phyloP scores from a whole-genome alignment of 306 rosid species.

The Pterocarpus santalinus region DNA sequence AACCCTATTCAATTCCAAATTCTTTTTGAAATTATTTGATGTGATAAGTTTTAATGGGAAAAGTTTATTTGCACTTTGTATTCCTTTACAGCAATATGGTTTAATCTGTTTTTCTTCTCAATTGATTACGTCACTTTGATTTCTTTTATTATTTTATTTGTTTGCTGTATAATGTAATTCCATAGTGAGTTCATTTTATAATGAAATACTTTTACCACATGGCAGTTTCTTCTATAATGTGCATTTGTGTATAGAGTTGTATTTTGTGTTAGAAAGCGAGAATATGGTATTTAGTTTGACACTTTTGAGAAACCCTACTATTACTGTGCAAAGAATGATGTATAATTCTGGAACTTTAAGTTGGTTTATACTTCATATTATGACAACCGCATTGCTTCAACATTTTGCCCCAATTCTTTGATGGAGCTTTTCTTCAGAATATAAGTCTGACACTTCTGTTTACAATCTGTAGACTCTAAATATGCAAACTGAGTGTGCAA shows the following conservation, averaged over 20 bases:
- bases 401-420: not conserved
- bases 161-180: conserved; percentile 19
- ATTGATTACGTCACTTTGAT: conserved; percentile 14
- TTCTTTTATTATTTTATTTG: not conserved
- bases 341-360: conserved; percentile 1
- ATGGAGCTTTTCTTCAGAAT: conserved; percentile 30
- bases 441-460: conserved; percentile 45
- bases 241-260: conserved; percentile 11
- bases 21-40: conserved; percentile 20
- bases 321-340: conserved; percentile 9
- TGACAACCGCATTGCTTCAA: conserved; percentile 13
- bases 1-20: conserved; percentile 24
- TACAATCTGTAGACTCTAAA: conserved; percentile 72
- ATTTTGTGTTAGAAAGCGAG: conserved; percentile 24
- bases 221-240: conserved; percentile 5
- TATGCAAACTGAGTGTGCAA: conserved; percentile 66
- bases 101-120: conserved; percentile 34
- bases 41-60: not conserved
- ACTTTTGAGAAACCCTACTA: conserved; percentile 5
- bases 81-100: conserved; percentile 14
- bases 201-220: conserved; percentile 1
- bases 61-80: conserved; percentile 12
- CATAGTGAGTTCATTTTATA: not conserved
- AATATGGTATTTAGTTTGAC: conserved; percentile 12
- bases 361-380: not conserved